These are phyloP conservation scores for Botryobasidium botryosum DNA, from an alignment of 768 basidiomycete genomes.

Conservation along the genomic window DNA sequence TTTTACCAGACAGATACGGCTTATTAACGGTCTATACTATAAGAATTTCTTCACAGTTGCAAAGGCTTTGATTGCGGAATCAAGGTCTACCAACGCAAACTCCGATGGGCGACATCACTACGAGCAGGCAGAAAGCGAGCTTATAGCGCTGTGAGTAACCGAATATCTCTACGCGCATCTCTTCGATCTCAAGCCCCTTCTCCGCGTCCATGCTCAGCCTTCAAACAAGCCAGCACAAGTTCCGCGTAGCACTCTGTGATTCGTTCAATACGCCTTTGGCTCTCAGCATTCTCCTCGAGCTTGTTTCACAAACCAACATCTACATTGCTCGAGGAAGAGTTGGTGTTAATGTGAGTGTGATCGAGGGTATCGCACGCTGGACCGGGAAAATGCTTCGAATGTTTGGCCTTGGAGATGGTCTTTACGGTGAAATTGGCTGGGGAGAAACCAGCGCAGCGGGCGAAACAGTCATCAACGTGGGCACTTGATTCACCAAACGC, in stretches of 20 bases:
- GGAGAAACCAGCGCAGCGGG: constrained; percentile 38
- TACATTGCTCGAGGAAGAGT: constrained; percentile 39
- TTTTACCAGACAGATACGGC: background rate
- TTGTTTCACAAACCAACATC: constrained; percentile 72
- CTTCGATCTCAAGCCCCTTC: background rate
- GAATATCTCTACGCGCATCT: constrained; percentile 8
- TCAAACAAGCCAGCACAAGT: constrained; percentile 52
- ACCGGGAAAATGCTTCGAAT: constrained; percentile 30
- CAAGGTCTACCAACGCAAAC: constrained; percentile 14
- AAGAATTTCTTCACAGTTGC: constrained; percentile 90
- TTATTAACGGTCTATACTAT: background rate
- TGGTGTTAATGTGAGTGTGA: constrained; percentile 29
- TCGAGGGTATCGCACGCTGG: constrained; percentile 37
- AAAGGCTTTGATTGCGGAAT: constrained; percentile 60
- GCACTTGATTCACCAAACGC: too few species aligned
- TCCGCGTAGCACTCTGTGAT: constrained; percentile 81
- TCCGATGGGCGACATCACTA: constrained; percentile 26
- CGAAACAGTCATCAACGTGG: too few species aligned
- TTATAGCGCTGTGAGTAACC: constrained; percentile 40
- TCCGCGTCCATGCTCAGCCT: constrained; percentile 30
- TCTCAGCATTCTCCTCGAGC: constrained; percentile 52
- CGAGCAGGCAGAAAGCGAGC: constrained; percentile 37
- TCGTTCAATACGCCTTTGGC: constrained; percentile 93
- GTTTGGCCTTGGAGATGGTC: constrained; percentile 30
- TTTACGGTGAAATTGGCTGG: constrained; percentile 48